phyloP scores from a whole-genome alignment of 2,329 filamentous ascomycete species.

The Aureobasidium sp. region DNA sequence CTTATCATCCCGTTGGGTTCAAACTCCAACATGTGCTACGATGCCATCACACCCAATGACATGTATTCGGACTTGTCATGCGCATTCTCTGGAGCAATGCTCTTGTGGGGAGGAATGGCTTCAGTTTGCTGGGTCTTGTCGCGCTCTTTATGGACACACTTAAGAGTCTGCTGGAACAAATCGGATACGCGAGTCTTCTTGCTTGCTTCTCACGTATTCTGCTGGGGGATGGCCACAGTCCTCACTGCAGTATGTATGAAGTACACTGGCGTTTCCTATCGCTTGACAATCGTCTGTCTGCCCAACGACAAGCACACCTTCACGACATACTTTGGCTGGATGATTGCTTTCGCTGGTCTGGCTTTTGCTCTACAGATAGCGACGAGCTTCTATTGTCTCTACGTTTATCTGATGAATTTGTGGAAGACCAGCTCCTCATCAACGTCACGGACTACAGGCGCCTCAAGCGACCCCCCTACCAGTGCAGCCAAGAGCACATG shows the following conservation, averaged over 20 bases:
- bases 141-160: slow-evolving; percentile 30
- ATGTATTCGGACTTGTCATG: slow-evolving; percentile 71
- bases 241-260: slow-evolving; percentile 25
- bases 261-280: slow-evolving; percentile 30
- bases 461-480: background rate
- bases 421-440: background rate
- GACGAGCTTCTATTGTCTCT: slow-evolving; percentile 32
- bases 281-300: slow-evolving; percentile 30
- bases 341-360: slow-evolving; percentile 27
- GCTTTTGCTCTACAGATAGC: slow-evolving; percentile 28
- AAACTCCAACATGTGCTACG: slow-evolving; percentile 66
- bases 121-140: slow-evolving; percentile 62
- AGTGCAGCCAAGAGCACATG: background rate
- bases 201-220: slow-evolving; percentile 24
- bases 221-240: slow-evolving; percentile 25
- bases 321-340: slow-evolving; percentile 33
- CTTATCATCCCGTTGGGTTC: slow-evolving; percentile 74
- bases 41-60: slow-evolving; percentile 76
- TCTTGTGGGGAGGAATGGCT: slow-evolving; percentile 71
- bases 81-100: slow-evolving; percentile 68
- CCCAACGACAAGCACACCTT: slow-evolving; percentile 31
- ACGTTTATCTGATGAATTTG: slow-evolving; percentile 26
- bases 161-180: slow-evolving; percentile 30
- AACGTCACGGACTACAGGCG: background rate
- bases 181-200: slow-evolving; percentile 27